Evolutionary conservation across 2,329 filamentous ascomycete species (phyloP), one percentile per base, ranked within the genome.

Genomic region (Sporothrix mexicana): DNA sequence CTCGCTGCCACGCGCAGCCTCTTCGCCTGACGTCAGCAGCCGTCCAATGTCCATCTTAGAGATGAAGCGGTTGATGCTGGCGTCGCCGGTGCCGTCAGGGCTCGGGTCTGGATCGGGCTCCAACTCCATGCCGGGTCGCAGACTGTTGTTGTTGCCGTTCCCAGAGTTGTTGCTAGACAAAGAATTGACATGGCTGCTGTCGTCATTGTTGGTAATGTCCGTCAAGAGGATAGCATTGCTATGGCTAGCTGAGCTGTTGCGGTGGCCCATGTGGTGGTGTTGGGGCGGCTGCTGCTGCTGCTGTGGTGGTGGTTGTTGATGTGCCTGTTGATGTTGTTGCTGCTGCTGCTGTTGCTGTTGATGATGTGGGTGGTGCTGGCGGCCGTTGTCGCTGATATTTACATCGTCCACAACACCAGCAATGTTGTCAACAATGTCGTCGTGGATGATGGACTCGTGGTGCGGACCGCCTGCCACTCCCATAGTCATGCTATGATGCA

Each of bases 11-110:
- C 36, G 64, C 2, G 49, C 72, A 12, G 70, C 73, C 25, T 75
- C 73, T 30, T 74, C 74, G 2, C 68, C 74, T 13, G 75, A 75
- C 59, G 75, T 74, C 30, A 76, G 53, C 41, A 75, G 47, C 30
- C 73, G 74, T 3, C 75, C 75, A 70, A 76, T 76, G 69, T 76
- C 75, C 75, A 76, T 76, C 69, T 76, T 76, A 57, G 73, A 74
- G 9, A 74, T 69, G 43, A 76, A 73, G 7, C 75, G 75, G 69
- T 73, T 75, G 55, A 68, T 68, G 66, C 67, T 36, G 51, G 49
- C 70, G 47, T 45, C 55, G 59, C 45, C 43, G 5, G 47, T 20
- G 17, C 47, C 70, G 51, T 72, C 61, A 1, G 36, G 49, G 62
- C 49, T 64, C 3, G 71, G 69, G 3, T 72, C 74, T 1, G 49